phyloP scores from a whole-genome alignment of 352 stramenopile genomes.

The Phytophthora cactorum region DNA sequence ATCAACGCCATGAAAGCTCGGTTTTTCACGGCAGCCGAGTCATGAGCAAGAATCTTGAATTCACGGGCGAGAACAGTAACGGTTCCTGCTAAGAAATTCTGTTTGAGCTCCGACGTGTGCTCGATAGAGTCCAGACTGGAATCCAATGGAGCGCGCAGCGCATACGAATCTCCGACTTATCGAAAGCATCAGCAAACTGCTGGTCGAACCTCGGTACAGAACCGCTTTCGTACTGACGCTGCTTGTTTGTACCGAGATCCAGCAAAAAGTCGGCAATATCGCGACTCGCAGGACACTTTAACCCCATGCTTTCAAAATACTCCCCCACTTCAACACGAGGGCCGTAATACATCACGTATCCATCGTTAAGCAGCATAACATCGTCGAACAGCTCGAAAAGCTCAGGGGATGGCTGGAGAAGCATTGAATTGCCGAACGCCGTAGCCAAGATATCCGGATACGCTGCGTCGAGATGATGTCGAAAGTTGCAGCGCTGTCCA shows the following conservation, averaged over 20 bases:
- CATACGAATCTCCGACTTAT: background rate
- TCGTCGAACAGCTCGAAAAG: constrained; percentile 56
- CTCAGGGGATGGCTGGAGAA: constrained; percentile 44
- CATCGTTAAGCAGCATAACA: constrained; percentile 49
- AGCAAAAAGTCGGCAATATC: constrained; percentile 25
- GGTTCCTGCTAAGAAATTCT: background rate
- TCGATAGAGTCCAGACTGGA: background rate
- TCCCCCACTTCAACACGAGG: background rate
- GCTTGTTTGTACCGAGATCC: constrained; percentile 20
- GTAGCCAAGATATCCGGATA: constrained; percentile 26
- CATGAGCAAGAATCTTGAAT: background rate
- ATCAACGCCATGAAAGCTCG: background rate
- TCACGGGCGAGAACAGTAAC: background rate
- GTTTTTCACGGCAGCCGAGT: background rate
- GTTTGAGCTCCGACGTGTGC: background rate
- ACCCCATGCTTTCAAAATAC: constrained; percentile 39
- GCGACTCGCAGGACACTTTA: constrained; percentile 20
- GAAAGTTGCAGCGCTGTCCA: constrained; percentile 36
- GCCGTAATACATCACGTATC: constrained; percentile 33
- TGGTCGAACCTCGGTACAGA: background rate
- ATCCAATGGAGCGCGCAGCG: background rate
- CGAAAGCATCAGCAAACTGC: background rate
- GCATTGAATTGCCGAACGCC: constrained; percentile 38
- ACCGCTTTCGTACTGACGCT: constrained; percentile 5
- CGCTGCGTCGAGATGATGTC: constrained; percentile 44